phyloP scores from a whole-genome alignment of 768 basidiomycete species.

The Calocybe cyanea region DNA sequence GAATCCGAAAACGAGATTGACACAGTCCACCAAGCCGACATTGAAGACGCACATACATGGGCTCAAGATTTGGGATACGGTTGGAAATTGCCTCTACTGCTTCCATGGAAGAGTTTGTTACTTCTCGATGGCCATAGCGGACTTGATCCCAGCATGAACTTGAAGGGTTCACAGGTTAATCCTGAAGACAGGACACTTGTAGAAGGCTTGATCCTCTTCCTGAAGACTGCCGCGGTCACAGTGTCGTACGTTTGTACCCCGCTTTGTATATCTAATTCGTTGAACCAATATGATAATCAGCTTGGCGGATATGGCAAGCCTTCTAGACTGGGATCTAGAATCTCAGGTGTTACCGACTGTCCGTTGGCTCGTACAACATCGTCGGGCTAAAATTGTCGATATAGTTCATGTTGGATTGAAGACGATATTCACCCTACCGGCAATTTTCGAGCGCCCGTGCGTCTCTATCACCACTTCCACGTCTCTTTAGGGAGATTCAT shows the following conservation, averaged over 20 bases:
- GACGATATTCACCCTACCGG: slow-evolving; percentile 76
- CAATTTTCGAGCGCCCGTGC: slow-evolving; percentile 58
- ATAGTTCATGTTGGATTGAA: slow-evolving; percentile 74
- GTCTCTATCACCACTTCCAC: slow-evolving; percentile 22
- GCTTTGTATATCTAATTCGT: background rate
- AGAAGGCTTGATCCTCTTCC: slow-evolving; percentile 69
- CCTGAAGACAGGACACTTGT: slow-evolving; percentile 65
- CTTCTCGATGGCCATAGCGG: slow-evolving; percentile 61
- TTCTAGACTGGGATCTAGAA: slow-evolving; percentile 82
- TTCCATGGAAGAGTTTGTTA: slow-evolving; percentile 91
- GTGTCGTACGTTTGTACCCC: slow-evolving; percentile 55
- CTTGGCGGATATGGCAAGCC: slow-evolving; percentile 72
- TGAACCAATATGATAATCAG: slow-evolving; percentile 29
- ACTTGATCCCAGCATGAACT: slow-evolving; percentile 55
- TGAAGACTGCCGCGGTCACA: slow-evolving; percentile 69
- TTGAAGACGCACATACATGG: slow-evolving; percentile 54
- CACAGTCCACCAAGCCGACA: slow-evolving; percentile 44
- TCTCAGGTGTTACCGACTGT: slow-evolving; percentile 87
- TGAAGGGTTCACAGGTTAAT: slow-evolving; percentile 54
- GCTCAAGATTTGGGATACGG: slow-evolving; percentile 66
- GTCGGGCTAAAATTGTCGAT: slow-evolving; percentile 87
- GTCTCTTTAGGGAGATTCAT: slow-evolving; percentile 6
- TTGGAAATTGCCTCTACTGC: slow-evolving; percentile 68
- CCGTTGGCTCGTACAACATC: slow-evolving; percentile 86
- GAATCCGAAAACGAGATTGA: slow-evolving; percentile 53